Evolutionary conservation across 371 early-diverging fungal genomes (phyloP).

Genomic region (Rhizomucor pusillus): DNA sequence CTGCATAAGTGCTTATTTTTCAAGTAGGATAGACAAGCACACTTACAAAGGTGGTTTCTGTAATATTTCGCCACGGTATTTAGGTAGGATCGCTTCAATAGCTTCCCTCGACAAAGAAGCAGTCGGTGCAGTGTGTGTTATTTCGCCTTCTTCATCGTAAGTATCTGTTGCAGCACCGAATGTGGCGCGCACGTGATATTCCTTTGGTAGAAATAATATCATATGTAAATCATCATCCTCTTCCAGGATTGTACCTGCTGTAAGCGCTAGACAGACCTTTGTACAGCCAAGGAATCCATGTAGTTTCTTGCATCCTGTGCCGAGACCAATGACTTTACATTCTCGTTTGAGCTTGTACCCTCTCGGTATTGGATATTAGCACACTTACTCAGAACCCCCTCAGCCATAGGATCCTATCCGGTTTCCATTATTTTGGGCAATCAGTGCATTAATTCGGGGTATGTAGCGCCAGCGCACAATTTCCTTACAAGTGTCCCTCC

Average conservation of each 20-base stretch:
- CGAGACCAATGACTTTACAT: slow-evolving; percentile 42
- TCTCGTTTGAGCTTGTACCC: neutral
- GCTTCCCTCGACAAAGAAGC: slow-evolving; percentile 24
- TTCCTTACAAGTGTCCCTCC: slow-evolving; percentile 48
- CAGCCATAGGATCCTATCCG: slow-evolving; percentile 49
- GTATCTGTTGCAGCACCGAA: slow-evolving; percentile 49
- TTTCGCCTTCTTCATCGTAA: slow-evolving; percentile 41
- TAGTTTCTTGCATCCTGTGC: slow-evolving; percentile 44
- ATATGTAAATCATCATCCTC: neutral
- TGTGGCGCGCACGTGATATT: slow-evolving; percentile 38
- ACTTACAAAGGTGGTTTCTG: slow-evolving; percentile 54
- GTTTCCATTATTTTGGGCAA: too few species aligned
- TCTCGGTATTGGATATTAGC: neutral
- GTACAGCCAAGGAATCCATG: slow-evolving; percentile 25
- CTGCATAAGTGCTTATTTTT: slow-evolving; percentile 1
- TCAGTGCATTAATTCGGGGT: neutral
- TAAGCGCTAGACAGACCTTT: slow-evolving; percentile 20
- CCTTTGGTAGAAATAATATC: slow-evolving; percentile 15
- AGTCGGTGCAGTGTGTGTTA: slow-evolving; percentile 22
- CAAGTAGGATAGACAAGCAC: neutral
- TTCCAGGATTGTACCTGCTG: neutral
- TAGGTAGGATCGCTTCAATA: slow-evolving; percentile 20
- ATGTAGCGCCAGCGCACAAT: neutral
- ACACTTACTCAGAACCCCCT: slow-evolving; percentile 43
- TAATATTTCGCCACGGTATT: slow-evolving; percentile 35